Evolutionary conservation across 2,329 filamentous ascomycete genomes (phyloP).

Genomic region (Scedosporium dehoogii): DNA sequence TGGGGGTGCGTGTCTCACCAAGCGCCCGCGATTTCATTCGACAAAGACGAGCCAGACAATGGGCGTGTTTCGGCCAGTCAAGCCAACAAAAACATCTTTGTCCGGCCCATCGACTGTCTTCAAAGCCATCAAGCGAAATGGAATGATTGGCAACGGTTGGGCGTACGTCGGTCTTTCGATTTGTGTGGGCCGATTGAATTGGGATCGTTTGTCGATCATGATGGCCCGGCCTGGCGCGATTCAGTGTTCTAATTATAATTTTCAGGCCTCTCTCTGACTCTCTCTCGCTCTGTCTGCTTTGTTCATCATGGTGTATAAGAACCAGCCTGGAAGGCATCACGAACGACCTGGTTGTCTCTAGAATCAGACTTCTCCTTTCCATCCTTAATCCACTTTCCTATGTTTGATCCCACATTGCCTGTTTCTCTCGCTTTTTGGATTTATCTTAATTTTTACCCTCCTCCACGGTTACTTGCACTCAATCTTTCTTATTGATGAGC

Average conservation of each 20-base stretch:
- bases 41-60: too few relatives aligned
- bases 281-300: too few relatives aligned
- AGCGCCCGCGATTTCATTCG: not conserved
- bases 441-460: constrained; percentile 14
- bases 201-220: not conserved
- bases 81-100: too few relatives aligned
- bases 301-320: too few relatives aligned
- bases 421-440: not conserved
- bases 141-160: not conserved
- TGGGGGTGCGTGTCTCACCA: not conserved
- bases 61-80: not conserved
- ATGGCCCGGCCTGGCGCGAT: too few relatives aligned
- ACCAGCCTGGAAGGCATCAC: too few relatives aligned
- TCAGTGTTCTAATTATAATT: too few relatives aligned
- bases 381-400: not conserved
- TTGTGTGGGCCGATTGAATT: not conserved
- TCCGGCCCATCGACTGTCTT: not conserved
- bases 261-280: too few relatives aligned
- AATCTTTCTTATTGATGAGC: not conserved
- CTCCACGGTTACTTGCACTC: not conserved
- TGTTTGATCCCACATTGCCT: not conserved
- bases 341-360: not conserved
- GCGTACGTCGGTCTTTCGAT: not conserved
- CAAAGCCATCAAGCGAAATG: not conserved
- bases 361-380: not conserved